Base-by-base conservation (phyloP, 163 green algal genomes). In the Scenedesmus sp. region DNA sequence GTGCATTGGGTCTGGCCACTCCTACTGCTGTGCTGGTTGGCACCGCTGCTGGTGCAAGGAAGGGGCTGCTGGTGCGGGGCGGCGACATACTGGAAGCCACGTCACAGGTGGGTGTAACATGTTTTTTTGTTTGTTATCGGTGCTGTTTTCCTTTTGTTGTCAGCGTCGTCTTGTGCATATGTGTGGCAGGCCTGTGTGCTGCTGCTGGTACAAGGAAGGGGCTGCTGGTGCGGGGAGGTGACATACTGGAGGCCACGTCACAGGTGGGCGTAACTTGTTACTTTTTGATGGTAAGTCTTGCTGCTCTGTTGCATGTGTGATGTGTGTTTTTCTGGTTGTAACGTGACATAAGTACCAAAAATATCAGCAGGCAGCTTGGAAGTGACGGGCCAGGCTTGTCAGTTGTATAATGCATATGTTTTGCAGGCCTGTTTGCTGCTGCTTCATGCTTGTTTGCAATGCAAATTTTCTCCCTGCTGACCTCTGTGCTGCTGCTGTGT, bases 21-120 rank as follows among this genome's bases (percentile, higher is more conserved):
- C 98, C 98, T 46, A 99, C 98, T 1, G 98, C 98, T 2, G 97
- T 99, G 83, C 98, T 99, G 96, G 97, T 98, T 56, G 97, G 96
- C 57, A 98, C 96, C 8, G 95, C 94, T 46, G 95, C 97, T 6
- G 97, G 96, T 34, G 97, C 95, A 1, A 81, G 94, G 62, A 84
- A 93, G 88, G 98, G 98, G 13, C 97, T 99, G 86, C 95, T 99
- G 10, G 97, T 99, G 56, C 94, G 98, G 0, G 97, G 98, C 6
- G 98, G 98, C 0, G 98, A 99, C 92, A 95, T 99, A 2, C 86
- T 99, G 82, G 98, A 99, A 93, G 88, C 92, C 4, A 93, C 94
- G 2, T 95, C 94, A 1, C 81, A 93, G 55, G 94, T 97, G 82
- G 12, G 88, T 46, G 34, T 46, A 46, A 46, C 0, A 46, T 46